Conservation (phyloP, 2,329 filamentous ascomycete genomes). For the Colletotrichum tanaceti region DNA sequence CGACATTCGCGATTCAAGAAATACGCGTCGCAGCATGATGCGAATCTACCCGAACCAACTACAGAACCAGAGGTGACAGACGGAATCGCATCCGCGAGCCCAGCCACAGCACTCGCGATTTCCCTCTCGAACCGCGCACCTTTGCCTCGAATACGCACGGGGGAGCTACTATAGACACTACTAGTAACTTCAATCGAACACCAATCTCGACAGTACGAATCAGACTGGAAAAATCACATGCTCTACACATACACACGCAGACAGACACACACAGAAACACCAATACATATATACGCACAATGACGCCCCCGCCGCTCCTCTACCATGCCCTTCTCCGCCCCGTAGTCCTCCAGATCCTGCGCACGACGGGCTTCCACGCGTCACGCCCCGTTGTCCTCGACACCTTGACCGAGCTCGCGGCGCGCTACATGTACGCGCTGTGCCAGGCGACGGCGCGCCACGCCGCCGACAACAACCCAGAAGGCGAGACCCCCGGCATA, state of each 20-base stretch:
- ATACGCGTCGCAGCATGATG: slow-evolving; percentile 34
- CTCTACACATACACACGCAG: neutral
- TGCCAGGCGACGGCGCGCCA: slow-evolving; percentile 78
- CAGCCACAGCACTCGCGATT: slow-evolving; percentile 38
- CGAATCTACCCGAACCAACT: slow-evolving; percentile 20
- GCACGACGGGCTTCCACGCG: slow-evolving; percentile 88
- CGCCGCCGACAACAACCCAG: slow-evolving; percentile 74
- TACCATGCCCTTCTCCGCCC: slow-evolving; percentile 86
- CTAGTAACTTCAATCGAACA: neutral
- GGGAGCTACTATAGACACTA: too few relatives aligned
- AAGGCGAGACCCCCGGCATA: slow-evolving; percentile 70
- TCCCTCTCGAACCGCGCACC: slow-evolving; percentile 30
- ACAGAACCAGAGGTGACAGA: slow-evolving; percentile 39
- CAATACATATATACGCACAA: slow-evolving; percentile 42
- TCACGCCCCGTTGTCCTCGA: slow-evolving; percentile 86
- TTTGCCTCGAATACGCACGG: neutral
- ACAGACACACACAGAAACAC: neutral
- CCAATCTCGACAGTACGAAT: too few relatives aligned
- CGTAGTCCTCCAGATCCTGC: slow-evolving; percentile 88
- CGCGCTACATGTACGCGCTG: slow-evolving; percentile 81
- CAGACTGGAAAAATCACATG: neutral
- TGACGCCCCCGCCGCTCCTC: slow-evolving; percentile 61
- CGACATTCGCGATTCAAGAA: slow-evolving; percentile 16
- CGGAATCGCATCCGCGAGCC: slow-evolving; percentile 33
- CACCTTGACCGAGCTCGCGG: slow-evolving; percentile 86